Conservation (phyloP, 2,329 filamentous ascomycete species). For the Aspergillus felis region DNA sequence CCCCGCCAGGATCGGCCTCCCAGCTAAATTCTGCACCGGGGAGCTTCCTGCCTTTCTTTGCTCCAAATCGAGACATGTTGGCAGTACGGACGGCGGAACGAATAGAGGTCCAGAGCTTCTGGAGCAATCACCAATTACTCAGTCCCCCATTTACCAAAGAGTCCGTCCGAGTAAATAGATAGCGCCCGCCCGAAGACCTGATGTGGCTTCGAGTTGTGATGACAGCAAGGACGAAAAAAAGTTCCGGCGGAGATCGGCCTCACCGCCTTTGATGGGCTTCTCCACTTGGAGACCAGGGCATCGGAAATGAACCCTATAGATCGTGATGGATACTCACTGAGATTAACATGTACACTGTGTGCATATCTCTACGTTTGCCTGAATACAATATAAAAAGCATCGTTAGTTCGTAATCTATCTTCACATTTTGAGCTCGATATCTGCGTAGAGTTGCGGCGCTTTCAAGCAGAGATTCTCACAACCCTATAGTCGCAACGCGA, state of each 20-base stretch:
- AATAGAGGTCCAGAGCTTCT: neutral
- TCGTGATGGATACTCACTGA: neutral
- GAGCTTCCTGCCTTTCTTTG: conserved; percentile 35
- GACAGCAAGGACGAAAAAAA: conserved; percentile 17
- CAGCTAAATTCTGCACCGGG: conserved; percentile 42
- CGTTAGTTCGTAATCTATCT: neutral
- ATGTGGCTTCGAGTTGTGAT: neutral
- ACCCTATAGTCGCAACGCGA: conserved; percentile 34
- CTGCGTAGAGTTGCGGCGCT: neutral
- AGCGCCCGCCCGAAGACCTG: neutral
- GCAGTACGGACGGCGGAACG: neutral
- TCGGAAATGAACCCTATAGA: conserved; percentile 2
- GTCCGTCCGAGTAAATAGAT: neutral
- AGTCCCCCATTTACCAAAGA: neutral
- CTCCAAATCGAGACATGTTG: conserved; percentile 39
- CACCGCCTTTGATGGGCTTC: conserved; percentile 20
- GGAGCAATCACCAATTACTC: neutral
- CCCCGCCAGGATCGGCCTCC: conserved; percentile 37
- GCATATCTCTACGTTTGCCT: neutral
- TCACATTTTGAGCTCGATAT: neutral
- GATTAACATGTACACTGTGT: too few relatives aligned
- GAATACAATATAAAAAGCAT: neutral
- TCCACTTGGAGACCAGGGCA: conserved; percentile 11
- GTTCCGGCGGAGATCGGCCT: conserved; percentile 13
- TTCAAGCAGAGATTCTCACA: conserved; percentile 15